Conservation (phyloP, 2,329 filamentous ascomycete species). For the Septoria linicola region DNA sequence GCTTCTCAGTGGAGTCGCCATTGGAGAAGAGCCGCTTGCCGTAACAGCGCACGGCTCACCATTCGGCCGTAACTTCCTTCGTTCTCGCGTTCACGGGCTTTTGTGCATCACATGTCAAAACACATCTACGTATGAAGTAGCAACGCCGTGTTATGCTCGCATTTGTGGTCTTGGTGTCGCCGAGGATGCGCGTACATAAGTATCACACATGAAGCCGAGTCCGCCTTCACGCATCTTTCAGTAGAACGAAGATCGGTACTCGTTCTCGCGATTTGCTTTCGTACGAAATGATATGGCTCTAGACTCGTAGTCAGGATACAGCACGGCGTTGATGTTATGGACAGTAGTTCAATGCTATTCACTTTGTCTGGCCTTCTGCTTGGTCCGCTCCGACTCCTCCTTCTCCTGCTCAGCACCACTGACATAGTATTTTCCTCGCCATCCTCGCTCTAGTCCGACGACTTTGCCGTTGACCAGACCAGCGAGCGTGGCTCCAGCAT, state of each 20-base stretch:
- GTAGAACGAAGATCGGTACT: too few species aligned
- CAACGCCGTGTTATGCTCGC: too few species aligned
- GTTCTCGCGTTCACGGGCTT: slow-evolving; percentile 2
- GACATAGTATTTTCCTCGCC: slow-evolving; percentile 9
- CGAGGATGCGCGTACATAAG: too few species aligned
- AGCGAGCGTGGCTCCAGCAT: slow-evolving; percentile 8
- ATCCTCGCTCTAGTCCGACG: slow-evolving; percentile 12
- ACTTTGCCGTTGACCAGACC: slow-evolving; percentile 12
- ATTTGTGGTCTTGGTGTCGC: too few species aligned
- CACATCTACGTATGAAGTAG: too few species aligned
- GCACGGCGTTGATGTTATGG: too few species aligned
- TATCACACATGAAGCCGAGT: too few species aligned
- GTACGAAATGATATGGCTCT: too few species aligned
- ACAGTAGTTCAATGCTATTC: too few species aligned
- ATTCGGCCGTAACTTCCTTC: neutral
- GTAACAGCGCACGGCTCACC: neutral
- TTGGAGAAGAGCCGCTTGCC: slow-evolving; percentile 9
- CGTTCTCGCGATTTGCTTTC: neutral
- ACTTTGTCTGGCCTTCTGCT: neutral
- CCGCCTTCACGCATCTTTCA: too few species aligned
- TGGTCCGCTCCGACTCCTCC: neutral
- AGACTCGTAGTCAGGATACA: too few species aligned
- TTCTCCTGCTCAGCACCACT: slow-evolving; percentile 5
- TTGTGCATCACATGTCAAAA: neutral
- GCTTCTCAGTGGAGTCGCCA: too few species aligned